These are phyloP conservation scores for Lipomyces orientalis DNA, from an alignment of 805 yeast species.

Conservation along the genomic window DNA sequence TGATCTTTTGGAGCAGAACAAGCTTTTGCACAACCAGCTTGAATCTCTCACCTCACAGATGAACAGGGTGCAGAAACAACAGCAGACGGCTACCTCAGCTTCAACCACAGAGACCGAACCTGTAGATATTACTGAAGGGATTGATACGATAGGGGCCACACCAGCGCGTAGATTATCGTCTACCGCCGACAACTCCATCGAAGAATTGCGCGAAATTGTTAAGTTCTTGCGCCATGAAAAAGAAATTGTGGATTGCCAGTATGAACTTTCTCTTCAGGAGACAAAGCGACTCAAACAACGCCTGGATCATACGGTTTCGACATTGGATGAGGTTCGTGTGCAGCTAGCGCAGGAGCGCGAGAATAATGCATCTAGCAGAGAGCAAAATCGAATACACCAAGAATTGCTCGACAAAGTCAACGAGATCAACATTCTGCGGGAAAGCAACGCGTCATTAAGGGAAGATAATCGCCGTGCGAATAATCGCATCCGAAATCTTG, in stretches of 20 bases:
- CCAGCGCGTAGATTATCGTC: constrained; percentile 5
- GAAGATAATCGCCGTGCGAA: constrained; percentile 52
- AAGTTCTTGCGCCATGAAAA: constrained; percentile 73
- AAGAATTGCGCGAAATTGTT: constrained; percentile 59
- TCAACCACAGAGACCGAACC: constrained; percentile 4
- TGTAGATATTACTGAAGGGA: constrained; percentile 10
- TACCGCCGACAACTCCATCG: constrained; percentile 25
- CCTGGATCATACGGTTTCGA: constrained; percentile 54
- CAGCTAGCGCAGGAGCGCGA: constrained; percentile 52
- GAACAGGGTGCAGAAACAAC: constrained; percentile 22
- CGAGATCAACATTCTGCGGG: constrained; percentile 67
- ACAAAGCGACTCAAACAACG: constrained; percentile 58
- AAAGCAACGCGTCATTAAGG: constrained; percentile 69
- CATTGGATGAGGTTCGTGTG: constrained; percentile 57
- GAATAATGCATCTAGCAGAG: constrained; percentile 16
- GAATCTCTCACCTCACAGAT: constrained; percentile 49
- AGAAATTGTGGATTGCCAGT: constrained; percentile 68
- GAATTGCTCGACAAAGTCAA: constrained; percentile 59
- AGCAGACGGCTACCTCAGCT: constrained; percentile 8
- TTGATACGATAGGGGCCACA: constrained; percentile 5
- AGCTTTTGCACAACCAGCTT: constrained; percentile 69
- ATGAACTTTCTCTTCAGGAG: constrained; percentile 60
- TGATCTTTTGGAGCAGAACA: constrained; percentile 71
- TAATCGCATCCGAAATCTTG: constrained; percentile 49
- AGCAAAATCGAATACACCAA: constrained; percentile 49